Conservation (phyloP, 305 asterid genomes). For the Ajuga reptans region DNA sequence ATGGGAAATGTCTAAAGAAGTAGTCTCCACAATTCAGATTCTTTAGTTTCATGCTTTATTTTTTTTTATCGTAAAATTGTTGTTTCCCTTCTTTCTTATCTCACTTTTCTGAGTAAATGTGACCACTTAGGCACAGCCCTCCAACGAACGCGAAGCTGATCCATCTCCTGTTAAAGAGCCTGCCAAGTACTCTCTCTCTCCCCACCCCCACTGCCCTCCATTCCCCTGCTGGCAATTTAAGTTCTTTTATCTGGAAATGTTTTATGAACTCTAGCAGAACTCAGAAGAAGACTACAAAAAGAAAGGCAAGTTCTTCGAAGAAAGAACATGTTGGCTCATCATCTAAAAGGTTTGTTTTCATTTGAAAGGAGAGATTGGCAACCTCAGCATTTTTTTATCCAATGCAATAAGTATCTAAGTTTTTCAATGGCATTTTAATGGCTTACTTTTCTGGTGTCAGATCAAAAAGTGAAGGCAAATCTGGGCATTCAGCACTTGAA, state of each 20-base stretch:
- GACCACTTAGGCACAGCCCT: conserved; percentile 11
- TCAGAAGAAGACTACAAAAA: conserved; percentile 11
- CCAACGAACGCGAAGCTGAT: conserved; percentile 9
- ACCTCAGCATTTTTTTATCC: not conserved
- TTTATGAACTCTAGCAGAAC: conserved; percentile 20
- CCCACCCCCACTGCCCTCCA: not conserved
- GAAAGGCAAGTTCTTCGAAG: conserved; percentile 22
- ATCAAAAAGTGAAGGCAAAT: conserved; percentile 12
- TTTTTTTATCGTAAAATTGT: not conserved
- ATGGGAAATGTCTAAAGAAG: conserved; percentile 37
- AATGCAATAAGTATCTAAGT: not conserved
- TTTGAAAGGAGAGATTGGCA: not conserved
- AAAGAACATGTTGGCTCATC: conserved; percentile 16
- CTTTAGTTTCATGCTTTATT: not conserved
- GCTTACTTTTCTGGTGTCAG: conserved; percentile 12
- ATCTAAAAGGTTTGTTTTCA: conserved; percentile 27
- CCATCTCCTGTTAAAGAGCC: conserved; percentile 18
- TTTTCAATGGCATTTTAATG: not conserved
- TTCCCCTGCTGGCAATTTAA: not conserved
- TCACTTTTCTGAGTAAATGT: conserved; percentile 3
- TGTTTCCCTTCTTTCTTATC: not conserved
- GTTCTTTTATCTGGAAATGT: not conserved
- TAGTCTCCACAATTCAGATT: conserved; percentile 29
- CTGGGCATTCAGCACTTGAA: not conserved
- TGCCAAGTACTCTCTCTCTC: not conserved